Base-by-base conservation (phyloP, 306 rosid genomes). In the Acacia acuminata region DNA sequence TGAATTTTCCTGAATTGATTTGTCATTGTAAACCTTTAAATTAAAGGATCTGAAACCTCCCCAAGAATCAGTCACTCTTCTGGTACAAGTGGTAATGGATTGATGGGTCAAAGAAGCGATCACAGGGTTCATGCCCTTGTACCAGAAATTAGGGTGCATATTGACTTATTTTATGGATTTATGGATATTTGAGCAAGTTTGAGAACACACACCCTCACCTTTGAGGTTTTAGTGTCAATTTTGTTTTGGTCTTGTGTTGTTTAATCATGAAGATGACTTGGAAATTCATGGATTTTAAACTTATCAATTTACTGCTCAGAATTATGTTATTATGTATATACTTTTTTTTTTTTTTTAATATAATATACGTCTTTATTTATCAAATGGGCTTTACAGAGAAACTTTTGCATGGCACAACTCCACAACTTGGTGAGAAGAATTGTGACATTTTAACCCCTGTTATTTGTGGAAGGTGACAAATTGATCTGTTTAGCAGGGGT, bases 1-100 rank as follows among this genome's bases (percentile, higher is more conserved):
- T 63, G 27, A 27, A 30, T 14, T 27, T 63, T 63, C 40, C 24
- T 42, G 36, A 48, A 38, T 50, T 9, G 17, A 73, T 8, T 8
- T 15, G n/a, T 50, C 77, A 50, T 16, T 10, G 30, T 27, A 32
- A 30, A 45, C n/a, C 76, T 7, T 71, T 69, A 25, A 24, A 27
- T 74, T 16, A 42, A 32, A 74, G 65, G 78, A 74, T 74, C 40
- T 27, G 77, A 73, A 45, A 61, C 7, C 34, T 44, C 64, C 27
- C 13, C 13, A 20, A 19, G 65, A 19, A 51, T 8, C 32, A 45
- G 42, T 20, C 3, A 10, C 53, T 51, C 40, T 73, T 25, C 36
- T n/a, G 24, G n/a, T 43, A 15, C 60, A 71, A 45, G 40, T 45
- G 38, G 58, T 71, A 11, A 43, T 43, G 11, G 36, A 44, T 43